Conservation (phyloP, 192 early-diverging fungal genomes). For the Mortierella hygrophila region DNA sequence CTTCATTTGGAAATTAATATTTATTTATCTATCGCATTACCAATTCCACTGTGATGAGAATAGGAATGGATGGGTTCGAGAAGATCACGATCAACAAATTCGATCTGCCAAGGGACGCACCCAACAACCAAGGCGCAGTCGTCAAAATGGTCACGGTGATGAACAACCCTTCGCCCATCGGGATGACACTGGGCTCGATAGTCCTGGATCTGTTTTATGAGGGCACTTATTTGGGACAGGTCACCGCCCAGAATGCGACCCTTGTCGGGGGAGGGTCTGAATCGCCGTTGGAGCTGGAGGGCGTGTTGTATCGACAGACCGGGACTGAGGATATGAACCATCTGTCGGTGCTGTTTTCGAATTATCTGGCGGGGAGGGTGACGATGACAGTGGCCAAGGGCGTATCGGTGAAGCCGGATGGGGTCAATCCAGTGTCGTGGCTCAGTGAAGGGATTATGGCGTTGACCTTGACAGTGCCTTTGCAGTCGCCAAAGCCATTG, state of each 20-base stretch:
- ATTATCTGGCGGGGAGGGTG: conserved; percentile 56
- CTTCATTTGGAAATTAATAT: background rate
- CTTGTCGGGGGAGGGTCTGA: conserved; percentile 14
- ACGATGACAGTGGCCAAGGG: conserved; percentile 59
- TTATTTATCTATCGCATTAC: background rate
- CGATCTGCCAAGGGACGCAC: conserved; percentile 41
- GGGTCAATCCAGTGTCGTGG: conserved; percentile 56
- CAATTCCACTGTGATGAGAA: background rate
- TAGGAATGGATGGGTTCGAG: conserved; percentile 41
- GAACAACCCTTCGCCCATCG: conserved; percentile 67
- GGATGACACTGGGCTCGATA: conserved; percentile 58
- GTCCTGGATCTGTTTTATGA: conserved; percentile 54
- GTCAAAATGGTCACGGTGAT: conserved; percentile 67
- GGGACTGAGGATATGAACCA: background rate
- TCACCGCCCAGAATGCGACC: conserved; percentile 65
- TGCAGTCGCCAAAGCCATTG: conserved; percentile 42
- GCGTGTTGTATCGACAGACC: background rate
- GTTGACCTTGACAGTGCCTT: conserved; percentile 56
- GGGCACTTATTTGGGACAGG: conserved; percentile 54
- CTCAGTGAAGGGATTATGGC: conserved; percentile 55
- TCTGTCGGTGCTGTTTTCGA: conserved; percentile 52
- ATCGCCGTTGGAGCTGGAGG: conserved; percentile 10
- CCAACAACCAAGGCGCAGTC: conserved; percentile 66
- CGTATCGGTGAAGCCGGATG: conserved; percentile 55
- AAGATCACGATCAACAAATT: conserved; percentile 33